A percentile compares a stretch with the other conserved stretches of the same genome.
phyloP scores from a whole-genome alignment of 345 rosid genomes.

The Xanthoceras sorbifolium region DNA sequence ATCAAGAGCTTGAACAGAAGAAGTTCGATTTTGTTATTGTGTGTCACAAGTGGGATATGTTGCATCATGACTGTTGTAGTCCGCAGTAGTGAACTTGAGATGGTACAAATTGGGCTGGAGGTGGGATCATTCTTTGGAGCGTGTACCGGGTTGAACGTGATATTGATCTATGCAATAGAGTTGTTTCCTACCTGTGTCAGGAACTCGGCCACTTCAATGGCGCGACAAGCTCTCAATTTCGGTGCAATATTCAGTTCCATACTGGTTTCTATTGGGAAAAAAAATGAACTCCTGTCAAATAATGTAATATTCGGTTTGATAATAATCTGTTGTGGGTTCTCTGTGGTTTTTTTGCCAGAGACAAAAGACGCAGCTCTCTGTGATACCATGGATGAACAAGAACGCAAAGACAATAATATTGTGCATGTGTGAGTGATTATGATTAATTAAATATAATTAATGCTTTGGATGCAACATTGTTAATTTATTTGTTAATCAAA shows the following conservation, averaged over 20 bases:
- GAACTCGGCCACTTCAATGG: constrained; percentile 47
- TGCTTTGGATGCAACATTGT: too few species aligned
- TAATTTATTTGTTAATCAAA: too few species aligned
- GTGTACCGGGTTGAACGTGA: constrained; percentile 40
- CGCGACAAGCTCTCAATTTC: constrained; percentile 37
- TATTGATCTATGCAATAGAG: constrained; percentile 46
- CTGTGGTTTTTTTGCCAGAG: constrained; percentile 24
- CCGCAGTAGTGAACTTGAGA: neutral
- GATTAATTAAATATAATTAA: too few species aligned
- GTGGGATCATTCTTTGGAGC: constrained; percentile 52
- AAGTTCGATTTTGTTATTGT: constrained; percentile 35
- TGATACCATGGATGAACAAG: constrained; percentile 37
- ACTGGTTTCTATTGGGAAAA: constrained; percentile 17
- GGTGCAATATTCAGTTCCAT: constrained; percentile 27
- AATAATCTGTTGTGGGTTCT: constrained; percentile 22
- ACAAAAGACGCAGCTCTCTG: constrained; percentile 13
- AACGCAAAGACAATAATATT: constrained; percentile 8
- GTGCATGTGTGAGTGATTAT: neutral
- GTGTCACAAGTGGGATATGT: constrained; percentile 34
- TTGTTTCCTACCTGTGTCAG: constrained; percentile 56
- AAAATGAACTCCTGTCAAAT: neutral
- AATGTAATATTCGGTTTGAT: constrained; percentile 23
- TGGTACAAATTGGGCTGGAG: constrained; percentile 40
- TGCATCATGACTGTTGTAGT: constrained; percentile 37
- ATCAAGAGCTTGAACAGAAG: constrained; percentile 37